These are phyloP conservation scores for Calonectria fujianensis DNA, from an alignment of 2,329 filamentous ascomycete species.

Conservation along the genomic window DNA sequence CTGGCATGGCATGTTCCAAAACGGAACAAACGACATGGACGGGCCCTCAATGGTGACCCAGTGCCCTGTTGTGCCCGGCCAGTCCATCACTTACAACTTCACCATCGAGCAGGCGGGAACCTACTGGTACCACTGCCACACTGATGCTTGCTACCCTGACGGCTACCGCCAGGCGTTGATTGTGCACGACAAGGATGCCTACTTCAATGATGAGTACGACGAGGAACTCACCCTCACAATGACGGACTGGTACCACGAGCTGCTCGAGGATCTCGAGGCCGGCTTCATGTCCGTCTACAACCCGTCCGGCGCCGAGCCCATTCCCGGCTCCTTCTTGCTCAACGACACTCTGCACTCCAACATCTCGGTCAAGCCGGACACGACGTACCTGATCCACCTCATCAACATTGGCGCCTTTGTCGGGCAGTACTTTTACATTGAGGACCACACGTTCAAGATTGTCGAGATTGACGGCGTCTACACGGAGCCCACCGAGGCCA, in stretches of 20 bases:
- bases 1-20: constrained; percentile 79
- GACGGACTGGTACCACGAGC: constrained; percentile 82
- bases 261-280: constrained; percentile 68
- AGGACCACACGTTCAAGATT: constrained; percentile 80
- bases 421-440: constrained; percentile 79
- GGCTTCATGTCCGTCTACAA: constrained; percentile 72
- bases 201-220: constrained; percentile 75
- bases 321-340: constrained; percentile 81
- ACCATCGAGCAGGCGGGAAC: constrained; percentile 74
- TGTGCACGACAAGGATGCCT: constrained; percentile 76
- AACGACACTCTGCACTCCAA: constrained; percentile 80
- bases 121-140: constrained; percentile 78
- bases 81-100: constrained; percentile 75
- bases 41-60: constrained; percentile 73
- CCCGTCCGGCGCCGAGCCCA: constrained; percentile 76
- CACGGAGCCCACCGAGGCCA: constrained; percentile 74
- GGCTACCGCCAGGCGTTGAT: constrained; percentile 79
- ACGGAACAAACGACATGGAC: constrained; percentile 76
- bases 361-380: constrained; percentile 77
- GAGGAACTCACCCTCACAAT: constrained; percentile 79
- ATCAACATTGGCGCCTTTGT: constrained; percentile 85
- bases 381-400: constrained; percentile 83
- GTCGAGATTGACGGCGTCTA: constrained; percentile 85
- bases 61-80: constrained; percentile 72
- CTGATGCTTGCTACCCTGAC: constrained; percentile 73